Base-by-base conservation (phyloP, 495 filamentous ascomycete species). In the Trichoderma erinaceum region DNA sequence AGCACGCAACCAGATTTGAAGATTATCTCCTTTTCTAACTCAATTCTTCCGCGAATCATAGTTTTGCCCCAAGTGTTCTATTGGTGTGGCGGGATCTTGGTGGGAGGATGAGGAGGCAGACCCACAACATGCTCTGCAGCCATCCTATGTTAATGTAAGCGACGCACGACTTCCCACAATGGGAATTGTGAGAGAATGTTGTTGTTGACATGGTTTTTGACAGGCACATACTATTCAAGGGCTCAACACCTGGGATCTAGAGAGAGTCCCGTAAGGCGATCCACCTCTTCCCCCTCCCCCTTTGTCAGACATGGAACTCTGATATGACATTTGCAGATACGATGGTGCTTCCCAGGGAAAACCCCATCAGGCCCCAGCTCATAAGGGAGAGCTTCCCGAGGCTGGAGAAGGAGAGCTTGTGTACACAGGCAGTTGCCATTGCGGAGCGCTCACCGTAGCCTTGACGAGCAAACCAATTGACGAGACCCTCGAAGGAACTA, bases 351-450 rank as follows among this genome's bases (percentile, higher is more conserved):
- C 69, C 1, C 48, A 71, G 38, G 71, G 71, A 6, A 65, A 72
- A 1, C 50, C 68, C 10, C 81, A 82, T 71, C 66, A 74, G 0
- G 50, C 74, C 4, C 70, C 78, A 4, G 64, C 66, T 1, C 82
- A 75, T 71, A 75, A 71, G 16, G 82, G 82, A 8, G 67, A 75
- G 4, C 73, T 79, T 38, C 82, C 82, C 23, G 67, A 73, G 2
- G 72, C 72, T 8, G 73, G 68, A 12, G 77, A 80, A 12, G 73
- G 74, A 32, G 77, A 69, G 12, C 78, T 77, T 67, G 41, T 78
- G 3, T 83, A 84, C 68, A 77, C 75, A 38, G 83, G 83, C 8
- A 78, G 78, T 71, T 86, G 83, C 73, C 83, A 85, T 70, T 86
- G 83, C 70, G 83, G 83, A 27, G 80, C 75, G 56, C 75, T 84